Conservation (phyloP, 2,329 filamentous ascomycete species). For the Bipolaris victoriae region DNA sequence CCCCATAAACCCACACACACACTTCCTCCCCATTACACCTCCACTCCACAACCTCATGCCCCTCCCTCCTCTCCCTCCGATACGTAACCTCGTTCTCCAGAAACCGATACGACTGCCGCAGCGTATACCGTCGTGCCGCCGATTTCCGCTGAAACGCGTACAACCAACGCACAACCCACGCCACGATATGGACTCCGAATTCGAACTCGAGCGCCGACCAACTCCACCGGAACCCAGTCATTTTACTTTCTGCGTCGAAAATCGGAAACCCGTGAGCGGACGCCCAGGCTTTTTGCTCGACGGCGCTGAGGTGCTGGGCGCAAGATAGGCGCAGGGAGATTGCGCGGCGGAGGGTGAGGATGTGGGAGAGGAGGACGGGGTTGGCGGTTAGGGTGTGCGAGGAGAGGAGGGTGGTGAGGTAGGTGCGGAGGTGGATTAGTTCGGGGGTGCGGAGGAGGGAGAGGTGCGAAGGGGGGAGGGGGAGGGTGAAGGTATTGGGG, state of each 20-base stretch:
- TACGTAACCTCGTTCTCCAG: background rate
- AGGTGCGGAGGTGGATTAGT: background rate
- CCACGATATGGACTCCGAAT: background rate
- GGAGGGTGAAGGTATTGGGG: background rate
- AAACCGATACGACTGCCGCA: background rate
- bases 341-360: background rate
- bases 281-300: constrained; percentile 1
- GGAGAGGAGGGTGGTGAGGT: background rate
- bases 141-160: background rate
- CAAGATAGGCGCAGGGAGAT: background rate
- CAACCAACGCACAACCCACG: background rate
- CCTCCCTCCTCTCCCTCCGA: background rate
- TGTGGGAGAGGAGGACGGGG: background rate
- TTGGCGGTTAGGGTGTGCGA: background rate
- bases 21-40: background rate
- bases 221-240: background rate
- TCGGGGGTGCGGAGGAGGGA: background rate
- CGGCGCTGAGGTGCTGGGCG: background rate
- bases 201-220: constrained; percentile 6
- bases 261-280: constrained; percentile 1
- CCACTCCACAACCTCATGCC: background rate
- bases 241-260: background rate
- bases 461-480: background rate
- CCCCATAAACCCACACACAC: background rate
- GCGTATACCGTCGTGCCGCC: background rate